Evolutionary conservation across 495 filamentous ascomycete species (phyloP), one percentile per base, ranked within the genome.

Genomic region (Friedmanniomyces endolithicus): DNA sequence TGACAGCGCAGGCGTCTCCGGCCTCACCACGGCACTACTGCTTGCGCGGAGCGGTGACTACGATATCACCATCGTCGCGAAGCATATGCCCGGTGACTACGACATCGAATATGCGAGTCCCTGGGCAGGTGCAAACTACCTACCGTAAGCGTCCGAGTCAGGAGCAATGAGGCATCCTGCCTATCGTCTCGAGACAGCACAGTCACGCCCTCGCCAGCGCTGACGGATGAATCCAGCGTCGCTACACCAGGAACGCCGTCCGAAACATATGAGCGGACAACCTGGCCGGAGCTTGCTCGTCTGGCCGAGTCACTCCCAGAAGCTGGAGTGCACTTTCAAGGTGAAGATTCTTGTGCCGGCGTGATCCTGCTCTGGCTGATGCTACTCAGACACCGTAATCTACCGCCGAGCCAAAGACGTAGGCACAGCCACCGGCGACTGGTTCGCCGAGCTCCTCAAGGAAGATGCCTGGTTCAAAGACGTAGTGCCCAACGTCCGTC

Each of bases 11-110:
- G 92, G 92, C 16, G 90, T 98, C 4, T 78, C 83, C 45, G 92
- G 92, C 49, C 77, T 98, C 51, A 97, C 92, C n/a, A 89, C 86
- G 9, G 92, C 94, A 8, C 78, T 94, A 33, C 69, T 87, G 17
- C 78, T 97, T 24, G 85, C 90, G 40, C 81, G 80, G 58, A 78
- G 85, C 60, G 66, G 74, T 2, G 69, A 76, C 22, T 82, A 82
- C 61, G 78, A 79, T 48, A 74, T 98, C 56, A 95, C 89, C 2
- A 77, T 98, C 23, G 74, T 90, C 2, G 87, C 88, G 22, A 96
- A 95, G 67, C 90, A 97, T 63, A 95, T 98, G 94, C 92, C 92
- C 0, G 92, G 92, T 34, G 92, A 98, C 72, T 95, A 95, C 71
- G 90, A 96, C 64, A 84, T 92, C 50, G 89, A 97, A 78, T 98